Evolutionary conservation across 1,139 yeast species (phyloP).

Genomic region (Suhomyces panamericanus): DNA sequence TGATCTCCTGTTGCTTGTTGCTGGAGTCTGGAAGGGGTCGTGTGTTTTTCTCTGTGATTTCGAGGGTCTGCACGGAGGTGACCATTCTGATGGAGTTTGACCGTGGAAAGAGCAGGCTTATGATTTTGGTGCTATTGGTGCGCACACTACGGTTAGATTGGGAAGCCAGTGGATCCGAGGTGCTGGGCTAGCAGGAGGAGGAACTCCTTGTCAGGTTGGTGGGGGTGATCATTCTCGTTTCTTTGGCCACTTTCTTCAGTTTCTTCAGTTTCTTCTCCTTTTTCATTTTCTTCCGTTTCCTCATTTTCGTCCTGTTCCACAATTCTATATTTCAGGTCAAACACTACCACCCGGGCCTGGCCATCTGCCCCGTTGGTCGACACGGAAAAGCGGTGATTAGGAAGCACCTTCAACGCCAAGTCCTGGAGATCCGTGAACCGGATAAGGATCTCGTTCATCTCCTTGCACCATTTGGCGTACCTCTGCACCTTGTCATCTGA

Average conservation of each 20-base stretch:
- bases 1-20: constrained; percentile 17
- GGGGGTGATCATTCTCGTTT: neutral
- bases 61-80: constrained; percentile 6
- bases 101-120: constrained; percentile 2
- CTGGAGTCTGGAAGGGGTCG: neutral
- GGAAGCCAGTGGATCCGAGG: neutral
- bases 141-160: neutral
- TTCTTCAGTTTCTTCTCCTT: neutral
- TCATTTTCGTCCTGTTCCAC: neutral
- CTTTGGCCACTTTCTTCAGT: neutral
- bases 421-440: constrained; percentile 19
- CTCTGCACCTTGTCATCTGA: constrained; percentile 19
- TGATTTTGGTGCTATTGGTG: constrained; percentile 5
- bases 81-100: constrained; percentile 5
- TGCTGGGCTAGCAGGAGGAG: neutral
- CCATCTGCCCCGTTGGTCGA: neutral
- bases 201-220: neutral
- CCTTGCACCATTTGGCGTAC: constrained; percentile 34
- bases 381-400: neutral
- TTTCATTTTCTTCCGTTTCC: neutral
- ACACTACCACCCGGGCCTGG: neutral
- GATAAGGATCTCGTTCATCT: constrained; percentile 28
- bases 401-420: constrained; percentile 5
- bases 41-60: constrained; percentile 1
- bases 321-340: constrained; percentile 7